Evolutionary conservation across 768 basidiomycete genomes (phyloP).

Genomic region (Porphyrellus cyaneotinctus): DNA sequence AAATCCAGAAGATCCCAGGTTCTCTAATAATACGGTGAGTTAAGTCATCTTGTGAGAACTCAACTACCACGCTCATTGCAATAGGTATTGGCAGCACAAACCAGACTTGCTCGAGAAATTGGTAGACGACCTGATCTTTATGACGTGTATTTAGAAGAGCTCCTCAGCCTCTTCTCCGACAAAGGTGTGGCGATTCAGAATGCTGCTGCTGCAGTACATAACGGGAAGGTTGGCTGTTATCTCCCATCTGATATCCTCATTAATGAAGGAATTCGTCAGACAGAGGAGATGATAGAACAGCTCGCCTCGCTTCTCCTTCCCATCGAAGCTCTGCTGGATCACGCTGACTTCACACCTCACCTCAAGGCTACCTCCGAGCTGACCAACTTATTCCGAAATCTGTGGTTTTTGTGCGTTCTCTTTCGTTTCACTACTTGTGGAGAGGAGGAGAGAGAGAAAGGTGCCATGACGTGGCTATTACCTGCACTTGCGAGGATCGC

Average conservation of each 20-base stretch:
- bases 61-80: background rate
- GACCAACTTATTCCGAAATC: slow-evolving; percentile 78
- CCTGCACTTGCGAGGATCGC: slow-evolving; percentile 79
- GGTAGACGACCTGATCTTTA: slow-evolving; percentile 71
- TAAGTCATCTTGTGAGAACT: background rate
- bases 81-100: slow-evolving; percentile 87
- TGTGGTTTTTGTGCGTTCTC: slow-evolving; percentile 91
- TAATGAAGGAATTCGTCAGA: slow-evolving; percentile 36
- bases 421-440: slow-evolving; percentile 65
- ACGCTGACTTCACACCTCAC: slow-evolving; percentile 63
- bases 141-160: slow-evolving; percentile 75
- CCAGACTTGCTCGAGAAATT: slow-evolving; percentile 79
- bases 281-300: slow-evolving; percentile 81
- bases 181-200: slow-evolving; percentile 91
- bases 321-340: slow-evolving; percentile 81
- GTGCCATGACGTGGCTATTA: slow-evolving; percentile 74
- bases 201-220: slow-evolving; percentile 59
- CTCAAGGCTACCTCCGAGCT: slow-evolving; percentile 52
- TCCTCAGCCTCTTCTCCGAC: slow-evolving; percentile 82
- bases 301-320: slow-evolving; percentile 85
- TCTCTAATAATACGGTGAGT: slow-evolving; percentile 82
- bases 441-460: slow-evolving; percentile 44
- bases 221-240: slow-evolving; percentile 51
- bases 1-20: slow-evolving; percentile 84
- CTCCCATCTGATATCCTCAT: slow-evolving; percentile 3